Conservation (phyloP, 2,329 filamentous ascomycete species). For the Fusarium circinatum region DNA sequence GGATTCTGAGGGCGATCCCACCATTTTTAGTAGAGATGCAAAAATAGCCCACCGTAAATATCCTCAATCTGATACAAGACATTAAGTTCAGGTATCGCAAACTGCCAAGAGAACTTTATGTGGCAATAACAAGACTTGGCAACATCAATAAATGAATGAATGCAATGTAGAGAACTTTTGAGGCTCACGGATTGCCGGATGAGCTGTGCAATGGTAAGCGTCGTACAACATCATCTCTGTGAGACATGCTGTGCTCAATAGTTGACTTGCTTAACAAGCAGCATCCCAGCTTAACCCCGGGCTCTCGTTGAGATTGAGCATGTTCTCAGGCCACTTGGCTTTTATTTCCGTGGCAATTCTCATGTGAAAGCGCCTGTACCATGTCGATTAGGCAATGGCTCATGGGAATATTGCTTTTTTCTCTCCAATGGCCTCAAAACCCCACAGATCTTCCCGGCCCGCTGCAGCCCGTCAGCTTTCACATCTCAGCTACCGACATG, state of each 20-base stretch:
- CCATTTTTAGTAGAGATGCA: background rate
- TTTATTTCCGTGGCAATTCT: background rate
- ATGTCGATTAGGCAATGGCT: background rate
- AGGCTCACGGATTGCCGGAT: slow-evolving; percentile 10
- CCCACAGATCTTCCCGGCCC: slow-evolving; percentile 31
- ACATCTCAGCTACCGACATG: slow-evolving; percentile 34
- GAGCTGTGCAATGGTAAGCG: slow-evolving; percentile 2
- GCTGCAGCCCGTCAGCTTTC: slow-evolving; percentile 32
- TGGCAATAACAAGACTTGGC: background rate
- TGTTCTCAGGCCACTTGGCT: background rate
- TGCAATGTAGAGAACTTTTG: slow-evolving; percentile 1
- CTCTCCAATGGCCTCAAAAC: slow-evolving; percentile 24
- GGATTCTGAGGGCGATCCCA: background rate
- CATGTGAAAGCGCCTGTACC: background rate
- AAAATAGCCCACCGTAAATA: background rate
- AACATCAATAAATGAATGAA: background rate
- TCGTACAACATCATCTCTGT: slow-evolving; percentile 24
- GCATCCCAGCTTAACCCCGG: slow-evolving; percentile 4
- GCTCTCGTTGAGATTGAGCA: background rate
- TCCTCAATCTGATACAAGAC: background rate
- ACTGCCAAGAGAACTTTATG: background rate
- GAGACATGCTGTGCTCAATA: slow-evolving; percentile 30
- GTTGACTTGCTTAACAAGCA: slow-evolving; percentile 18
- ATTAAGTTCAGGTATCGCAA: background rate
- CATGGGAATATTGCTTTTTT: slow-evolving; percentile 19